phyloP scores from a whole-genome alignment of 441 rosid genomes.

The Cnidoscolus chayamansa region DNA sequence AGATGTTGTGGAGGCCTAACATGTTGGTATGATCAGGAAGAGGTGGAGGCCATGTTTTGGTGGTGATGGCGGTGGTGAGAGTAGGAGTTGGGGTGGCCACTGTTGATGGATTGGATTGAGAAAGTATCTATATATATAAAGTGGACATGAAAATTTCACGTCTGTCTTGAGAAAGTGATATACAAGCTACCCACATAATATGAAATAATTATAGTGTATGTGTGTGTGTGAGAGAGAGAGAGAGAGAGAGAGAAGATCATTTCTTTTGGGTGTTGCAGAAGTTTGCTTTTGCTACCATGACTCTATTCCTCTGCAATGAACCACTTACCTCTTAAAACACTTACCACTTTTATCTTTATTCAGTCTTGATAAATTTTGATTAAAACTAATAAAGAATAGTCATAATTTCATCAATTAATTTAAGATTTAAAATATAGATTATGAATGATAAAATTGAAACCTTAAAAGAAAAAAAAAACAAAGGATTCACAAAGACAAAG shows the following conservation, averaged over 20 bases:
- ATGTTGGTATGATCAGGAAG: conserved; percentile 37
- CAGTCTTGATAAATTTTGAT: too few species aligned
- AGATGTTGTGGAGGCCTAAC: conserved; percentile 61
- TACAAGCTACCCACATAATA: background rate
- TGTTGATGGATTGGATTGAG: conserved; percentile 19
- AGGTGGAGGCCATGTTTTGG: conserved; percentile 25
- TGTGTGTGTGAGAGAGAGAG: background rate
- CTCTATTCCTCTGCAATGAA: background rate
- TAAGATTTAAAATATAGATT: too few species aligned
- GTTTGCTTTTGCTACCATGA: background rate
- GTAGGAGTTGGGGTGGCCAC: conserved; percentile 24
- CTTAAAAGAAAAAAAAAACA: too few species aligned
- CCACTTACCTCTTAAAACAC: background rate
- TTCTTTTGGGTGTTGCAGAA: background rate
- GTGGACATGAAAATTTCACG: background rate
- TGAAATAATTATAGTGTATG: background rate
- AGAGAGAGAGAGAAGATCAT: background rate
- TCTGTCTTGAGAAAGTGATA: conserved; percentile 9
- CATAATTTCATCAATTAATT: too few species aligned
- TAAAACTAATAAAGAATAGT: too few species aligned
- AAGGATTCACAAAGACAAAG: background rate
- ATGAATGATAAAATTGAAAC: too few species aligned
- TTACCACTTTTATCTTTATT: background rate
- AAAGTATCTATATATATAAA: background rate
- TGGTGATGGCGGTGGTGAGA: conserved; percentile 4